These are phyloP conservation scores for Arthrobotrys sphaeroides DNA, from an alignment of 2,329 filamentous ascomycete species.

Conservation along the genomic window DNA sequence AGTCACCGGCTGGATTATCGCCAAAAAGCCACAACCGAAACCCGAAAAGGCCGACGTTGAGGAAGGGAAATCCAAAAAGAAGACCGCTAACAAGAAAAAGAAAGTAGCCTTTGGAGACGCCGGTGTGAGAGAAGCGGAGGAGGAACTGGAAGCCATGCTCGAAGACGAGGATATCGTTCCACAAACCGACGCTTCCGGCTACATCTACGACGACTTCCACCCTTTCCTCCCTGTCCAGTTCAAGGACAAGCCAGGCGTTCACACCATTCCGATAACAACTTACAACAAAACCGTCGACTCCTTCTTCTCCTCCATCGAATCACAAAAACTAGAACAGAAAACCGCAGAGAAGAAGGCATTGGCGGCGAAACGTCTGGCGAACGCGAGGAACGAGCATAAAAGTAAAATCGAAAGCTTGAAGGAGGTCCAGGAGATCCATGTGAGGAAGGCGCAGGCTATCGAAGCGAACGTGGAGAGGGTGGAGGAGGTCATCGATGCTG, in stretches of 20 bases:
- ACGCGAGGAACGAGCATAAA: conserved; percentile 82
- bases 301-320: conserved; percentile 96
- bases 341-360: conserved; percentile 81
- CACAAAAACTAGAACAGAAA: conserved; percentile 86
- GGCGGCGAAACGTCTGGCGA: conserved; percentile 84
- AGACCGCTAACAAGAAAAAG: conserved; percentile 55
- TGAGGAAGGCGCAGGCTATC: conserved; percentile 88
- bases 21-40: conserved; percentile 67
- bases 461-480: conserved; percentile 90
- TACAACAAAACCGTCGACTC: conserved; percentile 96
- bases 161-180: conserved; percentile 61
- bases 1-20: conserved; percentile 87
- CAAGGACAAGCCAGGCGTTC: conserved; percentile 71
- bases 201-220: conserved; percentile 94
- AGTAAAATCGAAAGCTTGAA: conserved; percentile 86
- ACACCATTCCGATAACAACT: conserved; percentile 78
- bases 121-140: conserved; percentile 59
- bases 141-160: conserved; percentile 52
- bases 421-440: conserved; percentile 80
- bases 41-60: conserved; percentile 60
- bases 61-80: conserved; percentile 32
- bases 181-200: conserved; percentile 58
- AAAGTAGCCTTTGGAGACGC: conserved; percentile 53
- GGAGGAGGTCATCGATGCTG: conserved; percentile 88
- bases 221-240: conserved; percentile 88